Conservation (phyloP, 345 rosid genomes). For the Camelina neglecta region DNA sequence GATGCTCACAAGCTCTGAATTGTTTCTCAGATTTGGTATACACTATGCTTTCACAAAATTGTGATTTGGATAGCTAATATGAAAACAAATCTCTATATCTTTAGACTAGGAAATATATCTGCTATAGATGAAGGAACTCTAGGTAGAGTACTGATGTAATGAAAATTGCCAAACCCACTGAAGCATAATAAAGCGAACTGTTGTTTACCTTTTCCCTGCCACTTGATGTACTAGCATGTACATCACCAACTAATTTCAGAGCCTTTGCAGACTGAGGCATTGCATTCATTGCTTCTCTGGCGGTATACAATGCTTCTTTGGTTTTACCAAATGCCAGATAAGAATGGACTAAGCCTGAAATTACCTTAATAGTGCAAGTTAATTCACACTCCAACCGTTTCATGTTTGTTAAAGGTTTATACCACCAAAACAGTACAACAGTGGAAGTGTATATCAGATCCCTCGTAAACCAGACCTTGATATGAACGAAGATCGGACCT, state of each 20-base stretch:
- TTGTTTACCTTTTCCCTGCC: slow-evolving; percentile 93
- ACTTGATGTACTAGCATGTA: slow-evolving; percentile 80
- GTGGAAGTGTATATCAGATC: slow-evolving; percentile 20
- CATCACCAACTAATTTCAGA: slow-evolving; percentile 95
- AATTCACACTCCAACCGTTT: slow-evolving; percentile 32
- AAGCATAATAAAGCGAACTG: slow-evolving; percentile 28
- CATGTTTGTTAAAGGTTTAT: slow-evolving; percentile 4
- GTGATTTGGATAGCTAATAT: not conserved
- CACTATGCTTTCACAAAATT: not conserved
- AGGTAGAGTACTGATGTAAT: slow-evolving; percentile 2
- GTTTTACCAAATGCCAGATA: slow-evolving; percentile 86
- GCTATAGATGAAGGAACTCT: not conserved
- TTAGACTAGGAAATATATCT: not conserved
- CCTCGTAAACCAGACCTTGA: slow-evolving; percentile 67
- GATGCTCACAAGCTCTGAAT: slow-evolving; percentile 12
- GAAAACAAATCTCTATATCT: too few species aligned
- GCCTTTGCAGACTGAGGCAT: slow-evolving; percentile 99
- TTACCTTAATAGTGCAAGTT: slow-evolving; percentile 25
- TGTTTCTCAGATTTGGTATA: not conserved
- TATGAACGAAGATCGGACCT: slow-evolving; percentile 97
- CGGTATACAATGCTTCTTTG: slow-evolving; percentile 91
- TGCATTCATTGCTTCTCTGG: slow-evolving; percentile 99
- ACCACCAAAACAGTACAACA: slow-evolving; percentile 33
- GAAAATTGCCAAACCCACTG: slow-evolving; percentile 12
- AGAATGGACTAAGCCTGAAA: slow-evolving; percentile 93